These are phyloP conservation scores for Cryptococcus sp. DNA, from an alignment of 1,284 basidiomycete genomes.

Conservation along the genomic window DNA sequence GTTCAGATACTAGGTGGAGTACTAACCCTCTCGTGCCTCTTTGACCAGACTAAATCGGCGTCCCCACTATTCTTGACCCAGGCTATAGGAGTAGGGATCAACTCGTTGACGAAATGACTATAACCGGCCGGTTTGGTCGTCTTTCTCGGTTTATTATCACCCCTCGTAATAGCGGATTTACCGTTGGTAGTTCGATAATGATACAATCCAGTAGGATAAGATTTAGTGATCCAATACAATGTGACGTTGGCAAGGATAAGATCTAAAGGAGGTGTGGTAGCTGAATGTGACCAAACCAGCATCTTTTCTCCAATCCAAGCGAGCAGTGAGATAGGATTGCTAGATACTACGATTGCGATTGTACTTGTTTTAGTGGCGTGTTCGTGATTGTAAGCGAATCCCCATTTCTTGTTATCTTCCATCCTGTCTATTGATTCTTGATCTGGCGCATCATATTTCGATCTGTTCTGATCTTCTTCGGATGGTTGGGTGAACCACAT, in stretches of 20 bases:
- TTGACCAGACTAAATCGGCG: conserved; percentile 41
- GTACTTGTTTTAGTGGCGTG: conserved; percentile 48
- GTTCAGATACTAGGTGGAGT: neutral
- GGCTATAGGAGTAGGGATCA: conserved; percentile 40
- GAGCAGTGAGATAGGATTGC: conserved; percentile 44
- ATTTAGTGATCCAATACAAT: conserved; percentile 41
- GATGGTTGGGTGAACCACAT: conserved; percentile 10
- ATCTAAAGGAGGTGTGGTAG: conserved; percentile 4
- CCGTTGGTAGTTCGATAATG: conserved; percentile 39
- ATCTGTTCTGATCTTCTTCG: neutral
- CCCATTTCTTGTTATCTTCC: neutral
- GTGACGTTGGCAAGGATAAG: conserved; percentile 1
- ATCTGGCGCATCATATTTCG: conserved; percentile 1
- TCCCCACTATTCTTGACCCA: conserved; percentile 34
- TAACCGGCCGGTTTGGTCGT: conserved; percentile 32
- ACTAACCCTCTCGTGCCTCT: conserved; percentile 40
- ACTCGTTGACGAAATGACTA: conserved; percentile 45
- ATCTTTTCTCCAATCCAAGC: conserved; percentile 51
- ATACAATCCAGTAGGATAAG: conserved; percentile 48
- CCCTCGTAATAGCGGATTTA: neutral
- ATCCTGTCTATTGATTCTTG: neutral
- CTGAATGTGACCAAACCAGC: conserved; percentile 42
- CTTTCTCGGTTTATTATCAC: neutral
- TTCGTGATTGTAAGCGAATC: conserved; percentile 19
- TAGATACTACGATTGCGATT: conserved; percentile 43